phyloP scores from a whole-genome alignment of 345 rosid species.

The Ricinus communis region DNA sequence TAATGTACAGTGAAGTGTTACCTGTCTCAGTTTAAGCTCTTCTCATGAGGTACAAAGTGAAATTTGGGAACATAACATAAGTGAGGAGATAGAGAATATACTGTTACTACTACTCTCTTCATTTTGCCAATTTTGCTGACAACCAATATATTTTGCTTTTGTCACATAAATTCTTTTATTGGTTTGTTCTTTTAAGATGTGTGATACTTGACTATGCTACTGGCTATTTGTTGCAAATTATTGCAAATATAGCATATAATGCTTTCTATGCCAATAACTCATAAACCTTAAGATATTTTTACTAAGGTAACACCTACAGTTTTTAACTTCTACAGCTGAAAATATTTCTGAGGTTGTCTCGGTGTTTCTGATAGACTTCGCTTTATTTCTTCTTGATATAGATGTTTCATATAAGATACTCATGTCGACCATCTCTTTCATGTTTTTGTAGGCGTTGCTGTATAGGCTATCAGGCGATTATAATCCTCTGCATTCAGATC shows the following conservation, averaged over 20 bases:
- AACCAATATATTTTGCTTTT: neutral
- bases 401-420: neutral
- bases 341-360: neutral
- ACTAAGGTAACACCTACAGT: no score
- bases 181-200: neutral
- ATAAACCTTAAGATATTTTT: no score
- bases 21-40: constrained; percentile 4
- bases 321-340: neutral
- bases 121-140: neutral
- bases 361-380: neutral
- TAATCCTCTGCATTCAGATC: constrained; percentile 95
- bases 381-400: neutral
- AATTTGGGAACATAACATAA: neutral
- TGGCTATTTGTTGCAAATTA: neutral
- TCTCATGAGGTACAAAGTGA: neutral
- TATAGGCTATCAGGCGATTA: constrained; percentile 95
- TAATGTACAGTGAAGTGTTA: no score
- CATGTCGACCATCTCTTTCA: neutral
- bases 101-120: neutral
- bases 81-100: neutral
- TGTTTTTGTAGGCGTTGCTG: constrained; percentile 70
- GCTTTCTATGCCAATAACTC: no score
- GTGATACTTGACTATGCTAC: neutral
- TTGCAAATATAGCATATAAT: no score
- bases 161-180: neutral